Evolutionary conservation across 306 rosid genomes (phyloP), one percentile per base, ranked within the genome.

Genomic region (Betula pendula): DNA sequence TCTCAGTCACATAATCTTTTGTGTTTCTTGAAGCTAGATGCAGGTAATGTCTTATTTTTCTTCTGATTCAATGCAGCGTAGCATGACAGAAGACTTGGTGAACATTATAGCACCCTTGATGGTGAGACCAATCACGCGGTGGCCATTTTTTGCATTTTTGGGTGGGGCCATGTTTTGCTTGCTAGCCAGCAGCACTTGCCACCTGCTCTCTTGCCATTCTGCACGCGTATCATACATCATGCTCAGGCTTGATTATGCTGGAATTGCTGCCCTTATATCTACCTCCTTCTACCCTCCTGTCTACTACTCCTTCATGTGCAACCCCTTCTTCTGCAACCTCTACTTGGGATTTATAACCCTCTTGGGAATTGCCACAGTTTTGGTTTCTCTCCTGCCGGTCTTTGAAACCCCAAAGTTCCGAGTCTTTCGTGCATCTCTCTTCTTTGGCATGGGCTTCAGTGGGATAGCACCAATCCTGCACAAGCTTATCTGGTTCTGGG

Each of bases 151-250:
- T 13, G 91, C 91, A 35, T 95, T 95, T 87, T 70, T 95, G 77
- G 97, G 97, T 4, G 99, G 99, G 40, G 96, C 97, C 74, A 95
- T 95, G 99, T 95, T 95, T 81, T 95, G 97, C 88, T 85, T 95
- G 88, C 90, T 95, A 25, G 84, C 93, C 17, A 95, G 99, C 91
- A 95, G 97, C 81, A 43, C 83, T 22, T 95, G 99, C 85, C 99
- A 95, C 81, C 99, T 95, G 40, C 84, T 95, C 80, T 92, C 94
- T 20, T 95, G 99, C 84, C 97, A 92, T 83, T 95, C 99, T 1
- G 85, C 89, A 84, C 96, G 96, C 7, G 27, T 89, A 66, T 85
- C 96, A 0, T 95, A 89, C 84, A 87, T 95, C 75, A 92, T 92
- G 97, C 94, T 92, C 40, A 87, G 99, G 84, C 92, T 95, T 8